A percentile compares a stretch with the other conserved stretches of the same genome.
These are phyloP conservation scores for Pyronema domesticum DNA, from an alignment of 495 filamentous ascomycete species.

Conservation along the genomic window DNA sequence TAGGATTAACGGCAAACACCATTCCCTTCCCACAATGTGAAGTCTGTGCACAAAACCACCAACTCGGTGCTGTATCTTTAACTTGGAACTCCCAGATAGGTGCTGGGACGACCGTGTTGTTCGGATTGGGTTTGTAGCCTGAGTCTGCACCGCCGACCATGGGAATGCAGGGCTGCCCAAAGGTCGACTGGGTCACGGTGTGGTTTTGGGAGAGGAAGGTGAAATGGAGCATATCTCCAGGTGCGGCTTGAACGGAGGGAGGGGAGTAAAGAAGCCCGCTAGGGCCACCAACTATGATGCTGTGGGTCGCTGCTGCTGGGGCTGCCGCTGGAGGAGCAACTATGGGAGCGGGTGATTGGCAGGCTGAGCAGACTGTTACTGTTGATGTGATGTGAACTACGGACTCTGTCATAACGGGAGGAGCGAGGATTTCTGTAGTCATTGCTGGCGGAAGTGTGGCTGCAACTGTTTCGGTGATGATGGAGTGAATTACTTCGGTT, in stretches of 20 bases:
- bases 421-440: constrained; percentile 9
- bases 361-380: background rate
- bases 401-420: background rate
- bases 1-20: constrained; percentile 59
- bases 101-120: constrained; percentile 33
- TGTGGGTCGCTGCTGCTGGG: constrained; percentile 1
- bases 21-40: constrained; percentile 42
- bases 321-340: background rate
- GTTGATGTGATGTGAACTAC: constrained; percentile 1
- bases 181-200: constrained; percentile 53
- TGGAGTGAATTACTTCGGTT: constrained; percentile 6
- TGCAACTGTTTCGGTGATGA: constrained; percentile 5
- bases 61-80: constrained; percentile 12
- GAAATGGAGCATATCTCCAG: constrained; percentile 53
- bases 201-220: constrained; percentile 52
- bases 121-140: constrained; percentile 46
- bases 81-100: constrained; percentile 18
- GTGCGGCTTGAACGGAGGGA: constrained; percentile 33
- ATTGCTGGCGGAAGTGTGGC: background rate
- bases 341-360: constrained; percentile 6
- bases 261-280: constrained; percentile 47
- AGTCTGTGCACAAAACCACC: constrained; percentile 51
- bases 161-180: constrained; percentile 50
- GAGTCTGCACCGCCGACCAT: constrained; percentile 41
- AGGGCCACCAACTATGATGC: constrained; percentile 38